Evolutionary conservation across 2,329 filamentous ascomycete genomes (phyloP).

Genomic region (Ascochyta viciae-villosae): DNA sequence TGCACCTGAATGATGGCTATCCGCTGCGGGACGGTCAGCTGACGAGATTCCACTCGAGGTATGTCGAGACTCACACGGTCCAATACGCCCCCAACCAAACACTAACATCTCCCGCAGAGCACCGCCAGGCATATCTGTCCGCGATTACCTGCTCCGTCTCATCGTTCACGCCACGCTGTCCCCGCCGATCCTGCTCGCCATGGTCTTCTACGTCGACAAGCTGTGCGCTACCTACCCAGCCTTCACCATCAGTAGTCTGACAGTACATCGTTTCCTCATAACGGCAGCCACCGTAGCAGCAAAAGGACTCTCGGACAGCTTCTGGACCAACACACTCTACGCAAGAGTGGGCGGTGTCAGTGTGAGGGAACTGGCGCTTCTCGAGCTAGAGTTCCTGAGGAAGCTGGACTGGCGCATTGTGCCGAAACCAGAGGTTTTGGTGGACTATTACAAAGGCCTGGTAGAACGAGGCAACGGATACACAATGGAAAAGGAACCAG

Average conservation of each 20-base stretch:
- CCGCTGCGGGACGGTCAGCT: slow-evolving; percentile 85
- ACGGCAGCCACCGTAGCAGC: slow-evolving; percentile 94
- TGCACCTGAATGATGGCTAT: slow-evolving; percentile 88
- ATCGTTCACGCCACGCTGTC: slow-evolving; percentile 93
- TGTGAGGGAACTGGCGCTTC: slow-evolving; percentile 83
- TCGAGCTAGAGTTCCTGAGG: slow-evolving; percentile 93
- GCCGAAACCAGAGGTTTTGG: slow-evolving; percentile 89
- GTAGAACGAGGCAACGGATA: slow-evolving; percentile 72
- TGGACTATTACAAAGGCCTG: slow-evolving; percentile 89
- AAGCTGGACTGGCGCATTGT: slow-evolving; percentile 97
- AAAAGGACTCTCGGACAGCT: slow-evolving; percentile 94
- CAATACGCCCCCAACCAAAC: neutral
- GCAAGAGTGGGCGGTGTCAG: slow-evolving; percentile 92
- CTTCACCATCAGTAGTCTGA: slow-evolving; percentile 95
- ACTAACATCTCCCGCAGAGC: slow-evolving; percentile 53
- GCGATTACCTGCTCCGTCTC: slow-evolving; percentile 90
- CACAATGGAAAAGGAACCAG: slow-evolving; percentile 52
- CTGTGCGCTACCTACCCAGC: slow-evolving; percentile 90
- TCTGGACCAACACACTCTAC: slow-evolving; percentile 98
- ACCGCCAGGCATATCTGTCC: slow-evolving; percentile 90
- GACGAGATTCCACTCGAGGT: slow-evolving; percentile 95
- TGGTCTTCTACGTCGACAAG: slow-evolving; percentile 98
- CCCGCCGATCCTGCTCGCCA: slow-evolving; percentile 91
- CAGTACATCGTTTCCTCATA: slow-evolving; percentile 96
- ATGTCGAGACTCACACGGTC: slow-evolving; percentile 34